Evolutionary conservation across 163 green algal species (phyloP).

Genomic region (Chlamydomonas reinhardtii): DNA sequence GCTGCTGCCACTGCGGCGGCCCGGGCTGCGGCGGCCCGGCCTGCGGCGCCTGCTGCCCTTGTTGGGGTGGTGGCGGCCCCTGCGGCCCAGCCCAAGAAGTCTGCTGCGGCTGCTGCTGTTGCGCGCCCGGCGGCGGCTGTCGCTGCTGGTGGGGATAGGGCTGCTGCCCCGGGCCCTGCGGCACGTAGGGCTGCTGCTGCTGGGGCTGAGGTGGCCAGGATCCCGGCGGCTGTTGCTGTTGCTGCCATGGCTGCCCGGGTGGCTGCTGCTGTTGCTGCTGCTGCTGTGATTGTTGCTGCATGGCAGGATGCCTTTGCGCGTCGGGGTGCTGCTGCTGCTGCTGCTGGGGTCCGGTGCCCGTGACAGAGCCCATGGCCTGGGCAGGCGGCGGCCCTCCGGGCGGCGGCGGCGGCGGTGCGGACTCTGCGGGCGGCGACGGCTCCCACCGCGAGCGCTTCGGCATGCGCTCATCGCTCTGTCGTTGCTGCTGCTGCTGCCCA

Average conservation of each 20-base stretch:
- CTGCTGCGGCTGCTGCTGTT: too few relatives aligned
- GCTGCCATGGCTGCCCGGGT: not conserved
- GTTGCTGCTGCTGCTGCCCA: not conserved
- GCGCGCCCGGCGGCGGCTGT: not conserved
- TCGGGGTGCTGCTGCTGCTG: not conserved
- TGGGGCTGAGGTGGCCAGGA: not conserved
- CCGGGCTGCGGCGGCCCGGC: not conserved
- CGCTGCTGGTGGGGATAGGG: not conserved
- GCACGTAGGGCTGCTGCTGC: conserved; percentile 1
- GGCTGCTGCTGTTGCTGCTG: not conserved
- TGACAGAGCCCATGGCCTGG: not conserved
- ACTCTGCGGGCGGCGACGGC: not conserved
- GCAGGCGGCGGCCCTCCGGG: not conserved
- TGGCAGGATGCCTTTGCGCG: too few relatives aligned
- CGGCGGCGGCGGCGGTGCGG: too few relatives aligned
- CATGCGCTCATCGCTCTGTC: not conserved
- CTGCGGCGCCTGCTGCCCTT: not conserved
- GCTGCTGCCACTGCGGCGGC: not conserved
- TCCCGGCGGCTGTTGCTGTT: not conserved
- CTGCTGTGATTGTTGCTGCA: not conserved
- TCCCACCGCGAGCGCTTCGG: conserved; percentile 34
- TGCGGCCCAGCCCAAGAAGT: too few relatives aligned
- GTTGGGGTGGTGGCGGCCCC: too few relatives aligned
- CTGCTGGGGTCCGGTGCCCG: not conserved
- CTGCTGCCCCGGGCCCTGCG: not conserved